Evolutionary conservation across 2,329 filamentous ascomycete genomes (phyloP), one percentile per base, ranked within the genome.

Genomic region (Diplocarpon mali): DNA sequence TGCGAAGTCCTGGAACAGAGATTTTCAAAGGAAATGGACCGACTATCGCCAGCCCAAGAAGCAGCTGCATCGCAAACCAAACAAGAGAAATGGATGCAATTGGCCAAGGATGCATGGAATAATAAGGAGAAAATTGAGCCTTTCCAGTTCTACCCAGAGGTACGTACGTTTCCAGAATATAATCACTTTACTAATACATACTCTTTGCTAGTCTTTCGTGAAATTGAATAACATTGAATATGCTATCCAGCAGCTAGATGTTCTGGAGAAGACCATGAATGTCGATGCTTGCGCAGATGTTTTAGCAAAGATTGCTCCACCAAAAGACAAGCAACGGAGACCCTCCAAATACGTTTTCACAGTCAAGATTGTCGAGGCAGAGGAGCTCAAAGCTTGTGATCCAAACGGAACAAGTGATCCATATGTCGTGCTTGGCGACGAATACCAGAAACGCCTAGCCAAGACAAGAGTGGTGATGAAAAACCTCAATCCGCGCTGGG

Each of bases 181-280:
- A 6, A 11, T 44, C 13, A 35, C 41, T 35, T 40, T 50, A 48
- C 64, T 67, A 58, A 67, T 53, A 42, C 11, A 32, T 24, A 24
- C 20, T 12, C 9, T 35, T 29, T 28, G 9, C 9, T 54, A 95
- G 85, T 95, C 89, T 5, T 84, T 98, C 57, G 88, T 98, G 50
- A 98, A 96, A 65, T 75, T 98, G 55, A 98, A 98, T 70, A 94
- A 98, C 59, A 81, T 98, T 53, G 90, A 95, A 65, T 96, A 87
- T 65, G 90, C 89, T 5, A 88, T 94, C 67, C 76, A 88, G 45
- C 86, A 94, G 59, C 73, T 98, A 42, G 92, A 98, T 62, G 87
- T 85, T 63, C 72, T 98, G 6, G 90, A 96, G 62, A 81, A 77
- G 59, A 78, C 82, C 47, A 86, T 96, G 70, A 89, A 95, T 57